Conservation (phyloP, 805 yeast genomes). For the Candida boidinii region DNA sequence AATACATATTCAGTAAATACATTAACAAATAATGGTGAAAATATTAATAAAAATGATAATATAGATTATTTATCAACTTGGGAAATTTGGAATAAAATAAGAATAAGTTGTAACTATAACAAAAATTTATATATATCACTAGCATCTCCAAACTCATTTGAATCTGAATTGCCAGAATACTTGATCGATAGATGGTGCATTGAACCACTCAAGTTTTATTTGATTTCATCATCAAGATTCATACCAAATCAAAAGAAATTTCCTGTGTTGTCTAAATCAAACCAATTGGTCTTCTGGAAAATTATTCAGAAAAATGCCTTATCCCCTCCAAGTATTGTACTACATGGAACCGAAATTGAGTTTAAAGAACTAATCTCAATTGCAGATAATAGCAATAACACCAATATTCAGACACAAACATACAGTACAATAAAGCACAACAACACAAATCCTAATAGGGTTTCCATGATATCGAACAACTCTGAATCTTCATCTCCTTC, state of each 20-base stretch:
- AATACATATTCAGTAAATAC: slow-evolving; percentile 9
- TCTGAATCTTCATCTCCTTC: too few relatives aligned
- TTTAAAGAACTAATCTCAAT: slow-evolving; percentile 13
- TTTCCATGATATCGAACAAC: too few relatives aligned
- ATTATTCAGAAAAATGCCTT: slow-evolving; percentile 34
- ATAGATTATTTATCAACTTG: slow-evolving; percentile 51
- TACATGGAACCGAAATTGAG: slow-evolving; percentile 46
- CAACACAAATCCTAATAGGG: too few relatives aligned
- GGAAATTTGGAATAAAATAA: slow-evolving; percentile 67
- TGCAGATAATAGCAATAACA: not conserved
- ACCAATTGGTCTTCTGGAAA: slow-evolving; percentile 39
- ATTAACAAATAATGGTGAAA: slow-evolving; percentile 12
- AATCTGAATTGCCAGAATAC: slow-evolving; percentile 34
- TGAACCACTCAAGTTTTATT: slow-evolving; percentile 54
- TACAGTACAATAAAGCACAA: not conserved
- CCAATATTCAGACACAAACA: not conserved
- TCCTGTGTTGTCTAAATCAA: slow-evolving; percentile 56
- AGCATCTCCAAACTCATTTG: slow-evolving; percentile 62
- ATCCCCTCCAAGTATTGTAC: slow-evolving; percentile 31
- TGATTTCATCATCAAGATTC: slow-evolving; percentile 49
- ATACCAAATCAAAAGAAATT: slow-evolving; percentile 50
- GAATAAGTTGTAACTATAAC: slow-evolving; percentile 47
- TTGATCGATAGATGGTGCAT: slow-evolving; percentile 56
- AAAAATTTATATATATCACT: slow-evolving; percentile 57
- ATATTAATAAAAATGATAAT: slow-evolving; percentile 14